Base-by-base conservation (phyloP, 2,329 filamentous ascomycete genomes). In the Intubia oerlemansii region DNA sequence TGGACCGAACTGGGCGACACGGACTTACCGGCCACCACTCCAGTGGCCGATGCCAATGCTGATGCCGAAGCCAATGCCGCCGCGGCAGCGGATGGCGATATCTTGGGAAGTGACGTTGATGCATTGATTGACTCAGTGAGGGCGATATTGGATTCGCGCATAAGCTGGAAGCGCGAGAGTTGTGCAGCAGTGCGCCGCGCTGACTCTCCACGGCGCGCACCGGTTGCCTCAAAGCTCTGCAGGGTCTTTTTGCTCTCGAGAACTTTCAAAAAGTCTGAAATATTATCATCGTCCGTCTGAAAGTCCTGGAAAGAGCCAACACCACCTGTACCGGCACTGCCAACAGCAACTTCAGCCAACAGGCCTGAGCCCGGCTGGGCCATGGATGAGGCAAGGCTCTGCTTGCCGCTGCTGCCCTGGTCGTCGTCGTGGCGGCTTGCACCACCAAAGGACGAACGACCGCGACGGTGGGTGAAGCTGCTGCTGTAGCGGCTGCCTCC, bases 91-190 rank as follows among this genome's bases (percentile, higher is more conserved):
- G 24, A 16, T 10, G 15, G 81, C 1, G 81, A 88, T 22, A 79
- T 68, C 26, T n/a, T 21, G 8, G 91, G 77, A 32, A 93, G 55
- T 40, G 90, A 68, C 41, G 82, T 64, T 0, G 85, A 95, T 1
- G 81, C 88, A 17, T 80, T 81, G 62, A 98, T 81, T 1, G 82
- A 92, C 30, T 98, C 88, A 0, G 81, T 90, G 23, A 98, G 61
- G 5, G 70, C 77, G 32, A 80, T 77, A 43, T 92, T 84, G 1
- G 80, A 84, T 35, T 93, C 85, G 38, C 70, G 67, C 78, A 95
- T 85, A 33, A 68, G 64, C 41, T 88, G 81, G 44, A 88, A 95
- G 41, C 77, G 81, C 14, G 71, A 76, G 23, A 92, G 59, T 39
- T 85, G 78, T 24, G 78, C 77, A 20, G 71, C 73, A 0, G 81